Evolutionary conservation across 345 rosid species (phyloP).

Genomic region (Mallotus nudiflorus): DNA sequence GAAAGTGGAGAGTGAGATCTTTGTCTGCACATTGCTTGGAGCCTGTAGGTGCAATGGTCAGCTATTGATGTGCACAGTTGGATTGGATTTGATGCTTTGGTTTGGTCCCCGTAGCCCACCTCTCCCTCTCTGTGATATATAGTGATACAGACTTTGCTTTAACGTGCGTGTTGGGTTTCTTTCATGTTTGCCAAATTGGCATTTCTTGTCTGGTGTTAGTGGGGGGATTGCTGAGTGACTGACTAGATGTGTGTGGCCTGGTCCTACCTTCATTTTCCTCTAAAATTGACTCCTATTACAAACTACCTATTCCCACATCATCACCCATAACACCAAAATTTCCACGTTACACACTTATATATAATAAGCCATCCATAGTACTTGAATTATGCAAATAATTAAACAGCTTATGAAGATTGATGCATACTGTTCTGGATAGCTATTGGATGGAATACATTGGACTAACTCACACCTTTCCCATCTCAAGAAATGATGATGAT

Average conservation of each 20-base stretch:
- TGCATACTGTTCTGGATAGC: too few species aligned
- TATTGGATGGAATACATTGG: too few species aligned
- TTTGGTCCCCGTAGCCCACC: constrained; percentile 34
- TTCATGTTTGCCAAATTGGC: constrained; percentile 44
- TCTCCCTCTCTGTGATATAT: not conserved
- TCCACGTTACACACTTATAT: too few species aligned
- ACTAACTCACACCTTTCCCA: too few species aligned
- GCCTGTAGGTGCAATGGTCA: constrained; percentile 5
- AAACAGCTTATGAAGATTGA: too few species aligned
- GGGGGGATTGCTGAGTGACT: constrained; percentile 12
- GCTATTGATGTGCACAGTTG: constrained; percentile 12
- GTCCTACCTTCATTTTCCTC: constrained; percentile 23
- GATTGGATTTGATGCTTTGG: constrained; percentile 18
- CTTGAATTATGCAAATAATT: too few species aligned
- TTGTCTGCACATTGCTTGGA: constrained; percentile 11
- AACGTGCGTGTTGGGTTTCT: constrained; percentile 46
- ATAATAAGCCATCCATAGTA: too few species aligned
- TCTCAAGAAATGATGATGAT: too few species aligned
- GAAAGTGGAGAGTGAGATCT: constrained; percentile 3
- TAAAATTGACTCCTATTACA: not conserved
- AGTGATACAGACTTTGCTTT: constrained; percentile 15
- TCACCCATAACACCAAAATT: too few species aligned
- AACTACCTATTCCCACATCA: too few species aligned
- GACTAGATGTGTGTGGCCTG: constrained; percentile 3
- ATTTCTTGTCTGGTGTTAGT: constrained; percentile 36